Base-by-base conservation (phyloP, 768 basidiomycete species). In the Rhodotorula toruloides region DNA sequence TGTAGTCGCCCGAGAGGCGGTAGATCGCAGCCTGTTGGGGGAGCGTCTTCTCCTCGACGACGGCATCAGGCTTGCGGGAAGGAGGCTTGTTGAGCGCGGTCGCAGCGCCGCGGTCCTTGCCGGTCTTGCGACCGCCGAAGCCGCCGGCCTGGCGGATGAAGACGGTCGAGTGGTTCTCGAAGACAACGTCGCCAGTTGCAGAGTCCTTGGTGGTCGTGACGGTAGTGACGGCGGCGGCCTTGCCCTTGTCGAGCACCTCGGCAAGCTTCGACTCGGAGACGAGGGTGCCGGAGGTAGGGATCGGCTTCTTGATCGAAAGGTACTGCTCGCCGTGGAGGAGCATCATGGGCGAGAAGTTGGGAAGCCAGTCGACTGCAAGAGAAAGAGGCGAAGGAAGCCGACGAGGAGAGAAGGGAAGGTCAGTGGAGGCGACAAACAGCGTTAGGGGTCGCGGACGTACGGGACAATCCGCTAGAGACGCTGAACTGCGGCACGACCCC, bases 281-380 rank as follows among this genome's bases (percentile, higher is more conserved):
- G 29, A 98, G 80, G 29, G 87, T 84, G 0, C 85, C 94, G 65
- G 82, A 85, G 0, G 90, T 90, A 1, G 94, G 93, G 65, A 98
- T 89, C 0, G 88, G 86, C 73, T 46, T 65, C 36, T 88, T 87
- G 77, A 99, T 90, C 66, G 85, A 83, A 72, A 99, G 80, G 77
- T 90, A 98, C 74, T 98, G 96, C 76, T 99, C 96, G 50, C 96
- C 96, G 76, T 99, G 96, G 25, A 99, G 83, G n/a, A 99, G 81
- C 79, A 91, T 97, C 53, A 92, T 90, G 10, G 91, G 91, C 75
- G 93, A 93, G 81, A 86, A 98, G 78, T 97, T 89, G 21, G 96
- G 94, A 36, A 99, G 81, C 86, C 87, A 94, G 78, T 90, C 91
- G 54, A 91, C 78, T 68, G 62, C 27, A n/a, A 3, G 32, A 10